Conservation (phyloP, 805 yeast genomes). For the Candida coquimbonensis region DNA sequence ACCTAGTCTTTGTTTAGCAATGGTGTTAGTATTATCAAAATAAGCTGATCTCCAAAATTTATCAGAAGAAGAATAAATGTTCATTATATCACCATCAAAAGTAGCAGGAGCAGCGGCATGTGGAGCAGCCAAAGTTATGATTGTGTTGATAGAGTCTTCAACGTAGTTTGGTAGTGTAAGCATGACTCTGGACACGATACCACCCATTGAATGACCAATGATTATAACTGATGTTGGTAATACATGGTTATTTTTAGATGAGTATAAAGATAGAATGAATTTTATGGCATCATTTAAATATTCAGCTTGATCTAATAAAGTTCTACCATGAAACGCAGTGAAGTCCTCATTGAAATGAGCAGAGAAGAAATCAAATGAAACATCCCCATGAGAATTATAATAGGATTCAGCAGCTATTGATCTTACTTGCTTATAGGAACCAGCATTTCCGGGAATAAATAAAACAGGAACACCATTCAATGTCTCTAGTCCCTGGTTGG, state of each 20-base stretch:
- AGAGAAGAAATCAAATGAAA: conserved; percentile 74
- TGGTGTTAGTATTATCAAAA: conserved; percentile 26
- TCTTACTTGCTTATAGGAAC: conserved; percentile 82
- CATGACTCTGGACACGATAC: conserved; percentile 84
- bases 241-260: conserved; percentile 21
- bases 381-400: conserved; percentile 16
- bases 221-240: conserved; percentile 67
- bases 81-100: conserved; percentile 81
- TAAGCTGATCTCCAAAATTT: conserved; percentile 70
- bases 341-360: conserved; percentile 95
- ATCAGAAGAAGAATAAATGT: conserved; percentile 67
- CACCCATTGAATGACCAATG: conserved; percentile 96
- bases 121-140: conserved; percentile 83
- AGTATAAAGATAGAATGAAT: conserved; percentile 67
- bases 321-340: conserved; percentile 93
- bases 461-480: conserved; percentile 76
- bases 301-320: conserved; percentile 89
- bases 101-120: conserved; percentile 91
- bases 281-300: conserved; percentile 81
- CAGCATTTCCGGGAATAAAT: conserved; percentile 97
- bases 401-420: conserved; percentile 86
- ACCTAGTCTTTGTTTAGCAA: conserved; percentile 41
- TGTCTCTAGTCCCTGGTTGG: conserved; percentile 36
- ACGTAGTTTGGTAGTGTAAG: conserved; percentile 71
- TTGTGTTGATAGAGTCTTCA: conserved; percentile 69